Conservation (phyloP, 2,329 filamentous ascomycete species). For the Ceratocystis ficicola region DNA sequence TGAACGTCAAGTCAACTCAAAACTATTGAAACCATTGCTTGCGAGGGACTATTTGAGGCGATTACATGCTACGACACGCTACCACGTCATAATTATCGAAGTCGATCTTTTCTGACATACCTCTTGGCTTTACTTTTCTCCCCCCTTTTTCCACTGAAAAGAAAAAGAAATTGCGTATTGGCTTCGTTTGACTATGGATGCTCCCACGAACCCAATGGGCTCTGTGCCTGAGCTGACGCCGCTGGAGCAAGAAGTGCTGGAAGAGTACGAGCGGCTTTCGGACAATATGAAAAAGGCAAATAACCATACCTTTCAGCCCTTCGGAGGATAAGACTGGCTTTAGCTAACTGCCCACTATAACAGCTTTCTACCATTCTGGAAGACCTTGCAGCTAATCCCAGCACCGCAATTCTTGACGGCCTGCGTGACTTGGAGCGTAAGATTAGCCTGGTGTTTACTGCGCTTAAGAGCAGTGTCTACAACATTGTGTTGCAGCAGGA, state of each 20-base stretch:
- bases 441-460: slow-evolving; percentile 85
- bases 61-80: neutral
- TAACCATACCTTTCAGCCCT: slow-evolving; percentile 8
- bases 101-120: neutral
- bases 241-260: slow-evolving; percentile 84
- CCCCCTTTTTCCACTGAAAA: neutral
- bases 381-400: slow-evolving; percentile 55
- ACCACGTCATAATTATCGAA: neutral
- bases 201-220: slow-evolving; percentile 15
- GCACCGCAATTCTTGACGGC: slow-evolving; percentile 73
- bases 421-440: slow-evolving; percentile 83
- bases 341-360: slow-evolving; percentile 1
- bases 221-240: slow-evolving; percentile 52
- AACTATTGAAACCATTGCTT: too few species aligned
- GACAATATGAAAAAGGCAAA: slow-evolving; percentile 84
- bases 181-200: slow-evolving; percentile 13
- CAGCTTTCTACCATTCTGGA: slow-evolving; percentile 50
- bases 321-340: neutral
- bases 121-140: neutral
- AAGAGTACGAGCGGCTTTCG: slow-evolving; percentile 79
- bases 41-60: too few species aligned
- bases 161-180: neutral
- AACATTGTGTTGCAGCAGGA: slow-evolving; percentile 97
- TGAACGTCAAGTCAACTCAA: neutral
- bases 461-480: slow-evolving; percentile 96